Percentiles rank a stretch among this genome's conserved stretches.
Conservation (phyloP, 169 alveolate species). For the Plasmodium yoelii region DNA sequence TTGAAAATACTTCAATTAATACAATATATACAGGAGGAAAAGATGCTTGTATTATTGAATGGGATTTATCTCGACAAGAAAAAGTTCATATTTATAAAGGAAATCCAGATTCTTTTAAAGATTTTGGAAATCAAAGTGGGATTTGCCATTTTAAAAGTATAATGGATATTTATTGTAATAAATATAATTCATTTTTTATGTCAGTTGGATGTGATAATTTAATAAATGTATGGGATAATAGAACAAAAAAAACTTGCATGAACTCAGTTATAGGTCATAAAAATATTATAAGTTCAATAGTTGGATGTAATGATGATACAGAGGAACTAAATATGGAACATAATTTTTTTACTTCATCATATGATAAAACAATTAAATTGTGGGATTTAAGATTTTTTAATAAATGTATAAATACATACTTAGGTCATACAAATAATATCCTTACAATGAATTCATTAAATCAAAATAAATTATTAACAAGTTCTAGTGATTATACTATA, state of each 20-base stretch:
- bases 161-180: constrained; percentile 63
- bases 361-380: constrained; percentile 81
- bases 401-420: constrained; percentile 61
- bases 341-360: constrained; percentile 79
- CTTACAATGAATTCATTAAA: constrained; percentile 45
- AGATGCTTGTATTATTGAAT: constrained; percentile 71
- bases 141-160: constrained; percentile 64
- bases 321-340: constrained; percentile 60
- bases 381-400: constrained; percentile 81
- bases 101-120: constrained; percentile 15
- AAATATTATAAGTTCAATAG: constrained; percentile 45
- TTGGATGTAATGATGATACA: constrained; percentile 55
- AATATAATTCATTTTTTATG: constrained; percentile 66
- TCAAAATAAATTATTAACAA: constrained; percentile 53
- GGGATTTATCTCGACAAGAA: constrained; percentile 53
- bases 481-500: constrained; percentile 62
- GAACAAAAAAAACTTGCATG: constrained; percentile 30
- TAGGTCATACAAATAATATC: constrained; percentile 61
- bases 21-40: constrained; percentile 64
- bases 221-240: constrained; percentile 68
- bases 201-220: constrained; percentile 72
- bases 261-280: constrained; percentile 61
- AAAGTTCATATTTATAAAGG: constrained; percentile 73
- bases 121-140: constrained; percentile 29
- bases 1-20: constrained; percentile 49